Conservation (phyloP, 805 yeast genomes). For the Zygotorulaspora chibaensis region DNA sequence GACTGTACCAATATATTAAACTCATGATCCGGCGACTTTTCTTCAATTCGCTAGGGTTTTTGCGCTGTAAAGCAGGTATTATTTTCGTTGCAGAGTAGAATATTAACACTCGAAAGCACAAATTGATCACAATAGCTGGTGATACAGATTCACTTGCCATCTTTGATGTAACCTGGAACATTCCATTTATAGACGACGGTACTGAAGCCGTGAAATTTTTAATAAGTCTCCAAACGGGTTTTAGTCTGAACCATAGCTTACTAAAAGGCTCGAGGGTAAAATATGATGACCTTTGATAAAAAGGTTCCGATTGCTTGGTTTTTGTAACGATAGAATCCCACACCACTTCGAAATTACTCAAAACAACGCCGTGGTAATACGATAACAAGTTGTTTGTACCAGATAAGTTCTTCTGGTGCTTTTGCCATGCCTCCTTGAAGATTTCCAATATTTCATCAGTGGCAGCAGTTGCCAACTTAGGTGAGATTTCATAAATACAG, state of each 20-base stretch:
- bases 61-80: conserved; percentile 66
- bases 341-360: conserved; percentile 24
- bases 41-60: conserved; percentile 23
- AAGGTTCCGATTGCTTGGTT: conserved; percentile 20
- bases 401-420: conserved; percentile 32
- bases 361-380: conserved; percentile 28
- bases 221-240: conserved; percentile 30
- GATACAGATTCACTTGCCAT: conserved; percentile 62
- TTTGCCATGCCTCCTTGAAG: conserved; percentile 37
- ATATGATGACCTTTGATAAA: conserved; percentile 19
- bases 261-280: conserved; percentile 6
- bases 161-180: conserved; percentile 34
- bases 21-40: conserved; percentile 40
- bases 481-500: conserved; percentile 88
- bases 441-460: conserved; percentile 41
- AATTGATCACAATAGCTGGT: conserved; percentile 72
- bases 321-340: conserved; percentile 29
- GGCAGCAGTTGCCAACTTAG: conserved; percentile 66
- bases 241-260: conserved; percentile 17
- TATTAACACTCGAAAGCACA: conserved; percentile 81
- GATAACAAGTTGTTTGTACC: conserved; percentile 33
- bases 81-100: conserved; percentile 91
- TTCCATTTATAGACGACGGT: conserved; percentile 31
- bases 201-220: conserved; percentile 31
- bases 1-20: conserved; percentile 81